These are phyloP conservation scores for Hippophae gyantsensis DNA, from an alignment of 306 rosid genomes.

Conservation along the genomic window DNA sequence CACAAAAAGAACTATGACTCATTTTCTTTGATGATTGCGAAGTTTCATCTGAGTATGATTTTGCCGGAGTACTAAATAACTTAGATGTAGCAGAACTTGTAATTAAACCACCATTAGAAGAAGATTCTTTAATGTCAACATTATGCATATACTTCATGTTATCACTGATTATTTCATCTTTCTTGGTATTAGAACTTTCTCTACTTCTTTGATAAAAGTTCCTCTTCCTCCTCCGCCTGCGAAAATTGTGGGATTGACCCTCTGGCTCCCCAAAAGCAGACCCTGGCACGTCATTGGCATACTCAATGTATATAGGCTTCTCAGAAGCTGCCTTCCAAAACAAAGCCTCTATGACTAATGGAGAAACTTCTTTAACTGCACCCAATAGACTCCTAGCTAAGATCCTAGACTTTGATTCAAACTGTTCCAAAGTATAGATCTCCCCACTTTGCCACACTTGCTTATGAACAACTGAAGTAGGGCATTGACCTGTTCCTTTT, in stretches of 20 bases:
- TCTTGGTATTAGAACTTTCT: conserved; percentile 36
- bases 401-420: conserved; percentile 74
- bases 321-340: conserved; percentile 94
- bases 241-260: conserved; percentile 53
- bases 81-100: conserved; percentile 30
- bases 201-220: conserved; percentile 54
- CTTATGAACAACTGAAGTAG: conserved; percentile 47
- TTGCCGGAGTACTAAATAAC: conserved; percentile 24
- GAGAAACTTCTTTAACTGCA: conserved; percentile 59
- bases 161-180: conserved; percentile 21
- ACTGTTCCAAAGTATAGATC: conserved; percentile 78
- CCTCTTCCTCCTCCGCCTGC: conserved; percentile 66
- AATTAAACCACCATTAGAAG: conserved; percentile 21
- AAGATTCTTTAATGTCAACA: conserved; percentile 22
- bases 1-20: conserved; percentile 35
- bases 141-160: conserved; percentile 17
- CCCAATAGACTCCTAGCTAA: conserved; percentile 56
- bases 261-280: conserved; percentile 83
- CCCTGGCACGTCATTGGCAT: conserved; percentile 98
- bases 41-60: conserved; percentile 33
- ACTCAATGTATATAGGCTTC: conserved; percentile 86
- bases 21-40: conserved; percentile 38
- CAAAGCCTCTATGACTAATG: conserved; percentile 69
- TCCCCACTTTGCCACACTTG: conserved; percentile 99
- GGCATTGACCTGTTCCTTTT: conserved; percentile 53